A percentile compares a stretch with the other conserved stretches of the same genome.
Evolutionary conservation across 176 grass and related monocot species (phyloP).

Genomic region (Cymbopogon citratus): DNA sequence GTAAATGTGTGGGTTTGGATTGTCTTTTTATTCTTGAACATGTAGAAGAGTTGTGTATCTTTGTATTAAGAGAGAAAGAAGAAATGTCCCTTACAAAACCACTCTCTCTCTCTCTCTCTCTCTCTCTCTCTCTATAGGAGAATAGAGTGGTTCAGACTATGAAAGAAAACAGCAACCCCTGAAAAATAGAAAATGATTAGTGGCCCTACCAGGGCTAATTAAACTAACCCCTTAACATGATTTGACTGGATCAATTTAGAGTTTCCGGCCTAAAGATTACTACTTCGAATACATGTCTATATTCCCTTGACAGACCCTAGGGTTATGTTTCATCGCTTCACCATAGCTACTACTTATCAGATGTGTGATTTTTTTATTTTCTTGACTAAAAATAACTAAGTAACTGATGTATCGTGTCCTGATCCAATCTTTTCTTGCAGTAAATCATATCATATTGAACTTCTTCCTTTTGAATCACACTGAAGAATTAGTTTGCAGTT

Average conservation of each 20-base stretch:
- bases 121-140: background rate
- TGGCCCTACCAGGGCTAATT: background rate
- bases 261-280: background rate
- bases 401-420: constrained; percentile 12
- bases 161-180: background rate
- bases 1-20: background rate
- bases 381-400: background rate
- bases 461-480: background rate
- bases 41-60: background rate
- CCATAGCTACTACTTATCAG: background rate
- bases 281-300: background rate
- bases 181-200: background rate
- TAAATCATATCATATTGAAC: background rate
- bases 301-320: background rate
- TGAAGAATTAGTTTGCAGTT: constrained; percentile 10
- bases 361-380: constrained; percentile 4
- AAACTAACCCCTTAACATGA: background rate
- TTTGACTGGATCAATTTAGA: background rate
- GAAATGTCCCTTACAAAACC: background rate
- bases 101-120: too few relatives aligned
- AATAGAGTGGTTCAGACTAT: background rate
- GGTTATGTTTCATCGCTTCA: background rate
- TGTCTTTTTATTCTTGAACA: background rate
- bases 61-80: background rate
- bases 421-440: constrained; percentile 12